Evolutionary conservation across 495 filamentous ascomycete species (phyloP), one percentile per base, ranked within the genome.

Genomic region (Aspergillus olivimuriae): DNA sequence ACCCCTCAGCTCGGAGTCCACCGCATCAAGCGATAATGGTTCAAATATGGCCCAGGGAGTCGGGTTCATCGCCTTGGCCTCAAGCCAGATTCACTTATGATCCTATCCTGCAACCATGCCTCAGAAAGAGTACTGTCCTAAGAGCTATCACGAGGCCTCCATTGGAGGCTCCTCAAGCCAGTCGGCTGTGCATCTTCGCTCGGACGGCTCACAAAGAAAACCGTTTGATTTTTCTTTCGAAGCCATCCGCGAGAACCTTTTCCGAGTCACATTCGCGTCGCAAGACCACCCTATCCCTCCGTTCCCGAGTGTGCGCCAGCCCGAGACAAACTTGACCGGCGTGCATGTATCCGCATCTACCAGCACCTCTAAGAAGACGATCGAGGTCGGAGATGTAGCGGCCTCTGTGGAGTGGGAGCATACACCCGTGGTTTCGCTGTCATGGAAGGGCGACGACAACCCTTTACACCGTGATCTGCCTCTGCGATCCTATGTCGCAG

Each of bases 261-360:
- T 83, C 57, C 70, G 81, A 15, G 82, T 80, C 24, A 79, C 75
- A 7, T 85, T 85, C 58, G 70, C 77, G 19, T 80, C 80, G 6
- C 43, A 60, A 24, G 55, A 68, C 11, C 78, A 83, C 51, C 73
- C 72, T 16, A 52, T 82, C 15, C 76, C 81, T 28, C 79, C 78
- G 4, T 74, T 75, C 60, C 80, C 80, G 16, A 81, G 75, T 43
- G 69, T 78, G 14, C 60, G 50, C 18, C 69, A 66, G 28, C 79
- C 74, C 8, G 51, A 63, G 18, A 58, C 59, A 23, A 50, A 63
- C 37, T 49, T 69, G 9, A 37, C 56, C 9, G 39, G 55, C 49
- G 43, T 50, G 38, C 55, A 53, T 28, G 46, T 57, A 6, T 53
- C 53, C 24, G 50, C 50, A 4, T 51, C 64, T 16, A 43, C 61